Percentiles rank a stretch among this genome's conserved stretches.
These are phyloP conservation scores for Saccharomycopsis hybrid DNA, from an alignment of 1,139 yeast species.

Conservation along the genomic window DNA sequence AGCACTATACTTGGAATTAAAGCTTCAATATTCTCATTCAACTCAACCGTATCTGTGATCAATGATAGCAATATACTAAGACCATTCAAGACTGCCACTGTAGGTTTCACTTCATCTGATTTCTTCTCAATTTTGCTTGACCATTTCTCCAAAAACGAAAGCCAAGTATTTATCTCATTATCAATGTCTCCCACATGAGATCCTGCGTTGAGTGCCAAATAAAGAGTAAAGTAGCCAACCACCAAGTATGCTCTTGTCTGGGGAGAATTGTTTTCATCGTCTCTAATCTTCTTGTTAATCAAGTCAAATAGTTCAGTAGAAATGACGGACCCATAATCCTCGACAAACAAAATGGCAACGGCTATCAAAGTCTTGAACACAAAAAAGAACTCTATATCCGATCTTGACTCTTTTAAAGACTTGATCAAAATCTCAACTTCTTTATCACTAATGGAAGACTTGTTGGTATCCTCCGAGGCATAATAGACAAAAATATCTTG, in stretches of 20 bases:
- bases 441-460: not conserved
- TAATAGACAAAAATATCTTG: slow-evolving; percentile 9
- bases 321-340: slow-evolving; percentile 8
- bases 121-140: not conserved
- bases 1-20: slow-evolving; percentile 36
- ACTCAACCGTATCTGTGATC: slow-evolving; percentile 34
- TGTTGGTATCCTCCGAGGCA: not conserved
- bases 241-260: not conserved
- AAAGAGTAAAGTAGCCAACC: slow-evolving; percentile 17
- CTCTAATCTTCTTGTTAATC: slow-evolving; percentile 3
- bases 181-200: slow-evolving; percentile 7
- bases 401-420: slow-evolving; percentile 6
- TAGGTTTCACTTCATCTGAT: slow-evolving; percentile 5
- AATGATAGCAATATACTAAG: slow-evolving; percentile 42
- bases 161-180: slow-evolving; percentile 8
- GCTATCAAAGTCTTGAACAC: slow-evolving; percentile 15
- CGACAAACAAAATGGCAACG: slow-evolving; percentile 2
- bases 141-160: slow-evolving; percentile 3
- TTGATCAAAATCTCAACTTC: slow-evolving; percentile 5
- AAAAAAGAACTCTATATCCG: slow-evolving; percentile 12
- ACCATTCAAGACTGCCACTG: slow-evolving; percentile 30
- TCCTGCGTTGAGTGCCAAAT: slow-evolving; percentile 14
- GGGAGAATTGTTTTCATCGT: slow-evolving; percentile 1
- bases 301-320: not conserved
- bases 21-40: slow-evolving; percentile 39